A percentile compares a stretch with the other conserved stretches of the same genome.
Evolutionary conservation across 352 stramenopile species (phyloP).

Genomic region (Pythium biforme): DNA sequence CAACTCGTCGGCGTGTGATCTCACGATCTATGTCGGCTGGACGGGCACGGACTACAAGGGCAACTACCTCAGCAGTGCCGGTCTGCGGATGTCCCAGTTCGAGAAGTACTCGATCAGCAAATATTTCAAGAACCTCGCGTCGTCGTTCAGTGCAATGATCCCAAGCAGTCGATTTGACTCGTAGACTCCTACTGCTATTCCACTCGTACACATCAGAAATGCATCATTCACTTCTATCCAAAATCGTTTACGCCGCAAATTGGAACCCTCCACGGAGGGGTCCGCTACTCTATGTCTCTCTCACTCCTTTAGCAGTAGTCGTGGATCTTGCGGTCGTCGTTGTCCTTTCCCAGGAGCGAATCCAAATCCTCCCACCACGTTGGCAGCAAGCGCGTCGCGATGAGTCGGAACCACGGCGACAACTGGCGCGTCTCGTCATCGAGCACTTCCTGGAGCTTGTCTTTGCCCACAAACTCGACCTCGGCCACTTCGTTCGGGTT

Average conservation of each 20-base stretch:
- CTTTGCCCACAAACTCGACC: constrained; percentile 85
- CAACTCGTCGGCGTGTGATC: constrained; percentile 53
- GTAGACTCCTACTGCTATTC: constrained; percentile 9
- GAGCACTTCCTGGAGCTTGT: constrained; percentile 55
- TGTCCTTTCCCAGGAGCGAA: constrained; percentile 52
- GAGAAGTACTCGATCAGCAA: constrained; percentile 80
- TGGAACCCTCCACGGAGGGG: not conserved
- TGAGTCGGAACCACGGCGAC: constrained; percentile 86
- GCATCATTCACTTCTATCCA: not conserved
- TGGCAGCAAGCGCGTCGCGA: constrained; percentile 64
- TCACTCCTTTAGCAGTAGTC: constrained; percentile 39
- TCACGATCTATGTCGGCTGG: constrained; percentile 80
- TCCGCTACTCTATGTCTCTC: not conserved
- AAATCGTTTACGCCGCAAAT: not conserved
- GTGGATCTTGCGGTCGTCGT: constrained; percentile 49
- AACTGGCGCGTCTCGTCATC: constrained; percentile 55
- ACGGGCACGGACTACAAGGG: constrained; percentile 77
- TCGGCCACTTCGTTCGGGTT: constrained; percentile 94
- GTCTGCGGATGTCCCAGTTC: constrained; percentile 81
- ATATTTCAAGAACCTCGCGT: constrained; percentile 66
- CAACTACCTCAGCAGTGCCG: constrained; percentile 75
- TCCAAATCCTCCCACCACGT: constrained; percentile 77
- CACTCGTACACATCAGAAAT: not conserved
- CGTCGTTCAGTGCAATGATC: constrained; percentile 47
- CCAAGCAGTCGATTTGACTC: constrained; percentile 48